Evolutionary conservation across 108 stramenopile genomes (phyloP), one percentile per base, ranked within the genome.

Genomic region (Nitzschia sp.): DNA sequence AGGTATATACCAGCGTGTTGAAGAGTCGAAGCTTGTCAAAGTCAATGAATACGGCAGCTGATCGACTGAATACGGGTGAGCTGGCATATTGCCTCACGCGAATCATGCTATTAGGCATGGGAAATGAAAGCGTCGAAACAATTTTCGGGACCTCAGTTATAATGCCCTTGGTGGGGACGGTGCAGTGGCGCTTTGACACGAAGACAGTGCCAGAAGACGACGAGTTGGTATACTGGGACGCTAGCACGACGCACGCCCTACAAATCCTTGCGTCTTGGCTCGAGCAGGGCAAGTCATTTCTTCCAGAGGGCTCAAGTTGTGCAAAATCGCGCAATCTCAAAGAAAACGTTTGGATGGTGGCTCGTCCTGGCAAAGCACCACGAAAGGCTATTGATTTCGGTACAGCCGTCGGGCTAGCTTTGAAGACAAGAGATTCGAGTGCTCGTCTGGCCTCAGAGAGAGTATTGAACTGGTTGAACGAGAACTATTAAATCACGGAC

Each of bases 341-440:
- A 44, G 61, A 71, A 19, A 73, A 59, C n/a, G 66, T 66, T n/a
- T 76, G 78, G 54, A 85, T 80, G 77, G 69, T 85, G 6, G 74
- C 84, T 15, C 67, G 77, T 45, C 77, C 80, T 26, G 84, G 84
- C 5, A 85, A 81, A 68, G 84, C 80, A 16, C 80, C 84, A 4
- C 70, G 84, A n/a, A 75, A 81, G 57, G 71, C 84, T 16, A 69
- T 77, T 23, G 72, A 75, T 45, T 71, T 81, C 27, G 45, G 41
- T 34, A 41, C 77, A 0, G 80, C 79, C 21, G 50, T 85, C 15
- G 57, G 36, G 29, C 32, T 36, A 1, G 36, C 66, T 6, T 54
- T 45, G 15, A 53, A 54, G 31, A 61, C 41, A 32, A 59, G 59
- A 27, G 66, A 68, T 27, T 28, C 63, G 3, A 54, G 53, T 47